Base-by-base conservation (phyloP, 805 yeast species). In the Candida ovalis region DNA sequence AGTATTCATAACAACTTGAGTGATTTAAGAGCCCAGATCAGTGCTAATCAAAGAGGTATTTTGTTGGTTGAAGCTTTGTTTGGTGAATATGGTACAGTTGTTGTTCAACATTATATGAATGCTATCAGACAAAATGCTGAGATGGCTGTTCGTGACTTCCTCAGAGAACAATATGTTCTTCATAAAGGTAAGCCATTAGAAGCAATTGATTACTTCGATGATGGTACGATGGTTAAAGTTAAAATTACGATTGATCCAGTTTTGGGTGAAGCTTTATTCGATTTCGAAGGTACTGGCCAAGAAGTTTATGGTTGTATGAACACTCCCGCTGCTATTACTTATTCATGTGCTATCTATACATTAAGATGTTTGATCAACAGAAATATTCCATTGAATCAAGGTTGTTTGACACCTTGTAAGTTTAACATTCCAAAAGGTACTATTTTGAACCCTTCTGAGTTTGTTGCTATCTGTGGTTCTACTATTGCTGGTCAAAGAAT, bases 401-500 rank as follows among this genome's bases (percentile, higher is more conserved):
- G 83, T 12, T 79, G 80, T 54, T 65, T 75, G 53, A 64, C 64
- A 46, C 80, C 80, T 2, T 67, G 74, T 47, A 59, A 66, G 25
- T 68, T 75, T 43, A 58, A 59, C 13, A 50, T 56, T 33, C 70
- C 71, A 22, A 62, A 64, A 36, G 62, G 62, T 46, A 57, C 67
- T 10, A 51, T 68, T 42, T 56, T 68, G 42, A 68, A 66, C 43
- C 71, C 72, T 33, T 61, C 67, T 33, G 82, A 80, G 2, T 77
- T 74, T 35, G 77, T 77, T 43, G 80, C 78, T 42, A 80, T 78
- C 15, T 64, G 69, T 53, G 81, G 81, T 19, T 77, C 77, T 51
- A 81, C 79, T 47, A 79, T 77, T 59, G 75, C 82, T 9, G 74
- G 81, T 1, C 84, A 79, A 60, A 70, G 82, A 61, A 72, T 76